phyloP scores from a whole-genome alignment of 2,329 filamentous ascomycete genomes.

The Aspergillus ustus region DNA sequence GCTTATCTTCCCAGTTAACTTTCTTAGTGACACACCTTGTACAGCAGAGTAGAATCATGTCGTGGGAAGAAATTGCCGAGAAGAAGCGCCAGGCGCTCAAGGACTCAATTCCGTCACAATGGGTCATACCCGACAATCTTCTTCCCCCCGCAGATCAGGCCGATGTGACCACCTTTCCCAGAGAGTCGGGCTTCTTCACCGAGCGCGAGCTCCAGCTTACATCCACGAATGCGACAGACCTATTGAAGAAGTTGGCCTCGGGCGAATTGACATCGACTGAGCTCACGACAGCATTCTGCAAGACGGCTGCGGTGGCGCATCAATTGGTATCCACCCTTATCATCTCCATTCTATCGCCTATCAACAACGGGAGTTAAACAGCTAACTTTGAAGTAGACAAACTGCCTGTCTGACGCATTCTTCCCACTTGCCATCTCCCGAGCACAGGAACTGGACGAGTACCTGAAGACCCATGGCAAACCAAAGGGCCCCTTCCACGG shows the following conservation, averaged over 20 bases:
- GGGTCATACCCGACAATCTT: slow-evolving; percentile 58
- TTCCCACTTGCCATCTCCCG: slow-evolving; percentile 58
- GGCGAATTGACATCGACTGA: slow-evolving; percentile 56
- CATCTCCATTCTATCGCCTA: neutral
- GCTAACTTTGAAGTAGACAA: slow-evolving; percentile 49
- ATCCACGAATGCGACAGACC: slow-evolving; percentile 37
- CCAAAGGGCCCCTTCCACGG: slow-evolving; percentile 47
- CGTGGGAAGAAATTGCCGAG: slow-evolving; percentile 51
- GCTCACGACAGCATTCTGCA: slow-evolving; percentile 60
- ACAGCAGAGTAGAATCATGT: neutral
- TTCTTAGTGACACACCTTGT: neutral
- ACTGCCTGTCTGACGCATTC: slow-evolving; percentile 64
- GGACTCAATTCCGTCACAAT: slow-evolving; percentile 61
- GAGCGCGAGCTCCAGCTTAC: slow-evolving; percentile 57
- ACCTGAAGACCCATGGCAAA: slow-evolving; percentile 48
- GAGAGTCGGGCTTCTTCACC: slow-evolving; percentile 63
- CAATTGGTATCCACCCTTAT: slow-evolving; percentile 49
- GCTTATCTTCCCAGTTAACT: neutral
- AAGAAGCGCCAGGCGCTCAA: slow-evolving; percentile 50
- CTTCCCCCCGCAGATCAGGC: slow-evolving; percentile 59
- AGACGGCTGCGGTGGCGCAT: slow-evolving; percentile 59
- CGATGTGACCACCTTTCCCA: slow-evolving; percentile 62
- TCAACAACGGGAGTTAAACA: neutral
- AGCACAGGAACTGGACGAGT: slow-evolving; percentile 58
- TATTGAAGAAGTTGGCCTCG: slow-evolving; percentile 38